phyloP scores from a whole-genome alignment of 768 basidiomycete genomes.

The Lactarius sp. region DNA sequence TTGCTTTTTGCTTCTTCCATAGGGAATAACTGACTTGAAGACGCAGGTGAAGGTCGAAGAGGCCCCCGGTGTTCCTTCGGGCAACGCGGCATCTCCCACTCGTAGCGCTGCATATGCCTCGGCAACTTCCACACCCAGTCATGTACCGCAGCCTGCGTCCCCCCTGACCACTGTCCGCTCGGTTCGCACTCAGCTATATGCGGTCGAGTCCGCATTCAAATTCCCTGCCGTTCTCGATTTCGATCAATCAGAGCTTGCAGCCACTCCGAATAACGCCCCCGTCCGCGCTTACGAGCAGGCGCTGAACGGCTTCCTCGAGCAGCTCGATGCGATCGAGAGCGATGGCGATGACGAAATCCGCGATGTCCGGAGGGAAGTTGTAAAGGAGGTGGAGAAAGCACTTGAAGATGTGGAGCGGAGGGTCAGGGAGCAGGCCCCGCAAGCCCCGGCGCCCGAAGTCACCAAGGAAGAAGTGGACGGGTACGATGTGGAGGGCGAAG shows the following conservation, averaged over 20 bases:
- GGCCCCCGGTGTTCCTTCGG: neutral
- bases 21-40: neutral
- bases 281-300: constrained; percentile 58
- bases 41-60: constrained; percentile 2
- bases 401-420: constrained; percentile 44
- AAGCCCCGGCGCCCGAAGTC: neutral
- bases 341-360: constrained; percentile 53
- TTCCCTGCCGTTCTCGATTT: constrained; percentile 13
- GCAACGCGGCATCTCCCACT: neutral
- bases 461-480: neutral
- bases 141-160: neutral
- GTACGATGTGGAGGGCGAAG: neutral
- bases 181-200: constrained; percentile 12
- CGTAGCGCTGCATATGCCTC: neutral
- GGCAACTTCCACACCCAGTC: neutral
- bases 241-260: constrained; percentile 42
- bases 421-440: constrained; percentile 1
- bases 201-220: constrained; percentile 9
- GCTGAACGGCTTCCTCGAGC: constrained; percentile 55
- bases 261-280: constrained; percentile 52
- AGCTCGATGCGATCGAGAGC: constrained; percentile 65
- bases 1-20: neutral
- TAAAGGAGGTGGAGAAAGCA: constrained; percentile 56
- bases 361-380: constrained; percentile 46
- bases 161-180: constrained; percentile 15